Evolutionary conservation across 495 filamentous ascomycete species (phyloP).

Genomic region (Pyronema domesticum): DNA sequence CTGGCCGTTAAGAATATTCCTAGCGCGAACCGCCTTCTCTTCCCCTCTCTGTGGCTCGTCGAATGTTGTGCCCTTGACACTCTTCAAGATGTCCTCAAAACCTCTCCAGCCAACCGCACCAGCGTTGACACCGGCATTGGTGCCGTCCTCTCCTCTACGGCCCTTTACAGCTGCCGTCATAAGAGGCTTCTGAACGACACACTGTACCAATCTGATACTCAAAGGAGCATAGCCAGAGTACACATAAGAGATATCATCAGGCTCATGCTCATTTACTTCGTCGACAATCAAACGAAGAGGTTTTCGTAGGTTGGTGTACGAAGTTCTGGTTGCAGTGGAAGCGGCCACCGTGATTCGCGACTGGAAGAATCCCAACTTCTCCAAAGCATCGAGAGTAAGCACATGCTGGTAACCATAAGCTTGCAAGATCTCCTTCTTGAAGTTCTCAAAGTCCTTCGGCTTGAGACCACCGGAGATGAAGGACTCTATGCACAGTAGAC

Average conservation of each 20-base stretch:
- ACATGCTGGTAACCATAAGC: constrained; percentile 91
- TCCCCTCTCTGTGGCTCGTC: constrained; percentile 86
- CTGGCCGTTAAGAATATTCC: constrained; percentile 58
- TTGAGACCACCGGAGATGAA: constrained; percentile 78
- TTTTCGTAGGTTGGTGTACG: constrained; percentile 75
- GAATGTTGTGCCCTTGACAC: constrained; percentile 69
- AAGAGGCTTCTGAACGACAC: constrained; percentile 60
- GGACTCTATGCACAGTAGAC: constrained; percentile 78
- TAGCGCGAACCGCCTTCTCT: constrained; percentile 80
- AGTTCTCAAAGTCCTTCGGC: constrained; percentile 67
- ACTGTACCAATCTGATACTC: constrained; percentile 86
- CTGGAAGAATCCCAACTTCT: constrained; percentile 72
- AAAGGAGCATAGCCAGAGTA: constrained; percentile 95
- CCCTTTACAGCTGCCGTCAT: constrained; percentile 40
- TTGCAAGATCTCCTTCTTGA: constrained; percentile 72
- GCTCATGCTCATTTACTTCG: constrained; percentile 93
- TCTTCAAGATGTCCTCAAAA: constrained; percentile 77
- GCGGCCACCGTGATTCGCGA: constrained; percentile 41
- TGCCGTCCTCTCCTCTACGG: constrained; percentile 17
- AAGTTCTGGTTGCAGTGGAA: constrained; percentile 46
- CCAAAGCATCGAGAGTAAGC: constrained; percentile 71
- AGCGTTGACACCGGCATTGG: constrained; percentile 24
- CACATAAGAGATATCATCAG: constrained; percentile 88
- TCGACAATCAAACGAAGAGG: constrained; percentile 78
- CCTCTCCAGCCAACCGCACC: constrained; percentile 71